Conservation (phyloP, 768 basidiomycete genomes). For the Lyophyllum semitale region DNA sequence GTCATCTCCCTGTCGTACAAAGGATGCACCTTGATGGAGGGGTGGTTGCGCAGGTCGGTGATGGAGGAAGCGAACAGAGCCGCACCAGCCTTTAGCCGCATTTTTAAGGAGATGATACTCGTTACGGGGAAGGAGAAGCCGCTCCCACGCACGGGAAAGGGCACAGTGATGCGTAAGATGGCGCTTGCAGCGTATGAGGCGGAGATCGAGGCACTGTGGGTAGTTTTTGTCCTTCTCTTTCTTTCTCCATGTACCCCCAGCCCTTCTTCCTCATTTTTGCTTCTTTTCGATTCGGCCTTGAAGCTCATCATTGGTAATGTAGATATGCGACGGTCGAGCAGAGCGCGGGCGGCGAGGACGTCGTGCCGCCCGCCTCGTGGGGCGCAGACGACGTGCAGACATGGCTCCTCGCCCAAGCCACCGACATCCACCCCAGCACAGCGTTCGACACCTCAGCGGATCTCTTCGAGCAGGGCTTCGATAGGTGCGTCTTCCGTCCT, state of each 20-base stretch:
- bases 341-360: too few relatives aligned
- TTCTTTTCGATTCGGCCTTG: too few relatives aligned
- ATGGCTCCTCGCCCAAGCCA: constrained; percentile 29
- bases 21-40: too few relatives aligned
- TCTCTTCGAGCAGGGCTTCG: constrained; percentile 43
- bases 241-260: too few relatives aligned
- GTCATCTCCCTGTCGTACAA: background rate
- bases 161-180: constrained; percentile 35
- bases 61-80: constrained; percentile 38
- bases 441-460: constrained; percentile 32
- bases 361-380: too few relatives aligned
- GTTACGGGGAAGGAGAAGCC: too few relatives aligned
- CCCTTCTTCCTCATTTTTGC: too few relatives aligned
- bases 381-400: constrained; percentile 32
- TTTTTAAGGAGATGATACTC: constrained; percentile 42
- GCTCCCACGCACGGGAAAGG: too few relatives aligned
- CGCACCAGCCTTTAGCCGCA: constrained; percentile 43
- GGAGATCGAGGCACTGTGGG: too few relatives aligned
- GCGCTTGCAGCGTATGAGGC: constrained; percentile 39
- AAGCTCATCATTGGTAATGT: too few relatives aligned
- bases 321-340: too few relatives aligned
- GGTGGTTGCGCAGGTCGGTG: constrained; percentile 41
- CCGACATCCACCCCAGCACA: constrained; percentile 21
- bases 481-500: constrained; percentile 38
- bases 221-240: too few relatives aligned